Conservation (phyloP, 2,329 filamentous ascomycete genomes). For the Colletotrichum scovillei region DNA sequence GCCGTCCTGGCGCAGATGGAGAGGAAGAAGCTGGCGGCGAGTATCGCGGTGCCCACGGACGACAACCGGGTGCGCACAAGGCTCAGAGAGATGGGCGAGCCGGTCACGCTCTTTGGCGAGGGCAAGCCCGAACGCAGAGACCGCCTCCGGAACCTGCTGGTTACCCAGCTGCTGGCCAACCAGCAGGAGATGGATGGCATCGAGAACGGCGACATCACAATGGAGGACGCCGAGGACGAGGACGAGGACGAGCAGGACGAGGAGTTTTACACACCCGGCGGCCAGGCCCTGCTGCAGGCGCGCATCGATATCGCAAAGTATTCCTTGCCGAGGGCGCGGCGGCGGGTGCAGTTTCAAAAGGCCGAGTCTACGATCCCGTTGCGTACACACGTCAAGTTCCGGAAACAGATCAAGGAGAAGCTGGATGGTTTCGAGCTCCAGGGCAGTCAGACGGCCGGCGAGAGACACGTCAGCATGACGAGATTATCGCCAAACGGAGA, state of each 20-base stretch:
- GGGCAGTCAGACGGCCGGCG: constrained; percentile 91
- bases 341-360: constrained; percentile 80
- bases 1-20: constrained; percentile 90
- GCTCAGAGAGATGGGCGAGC: constrained; percentile 89
- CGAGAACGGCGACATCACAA: constrained; percentile 68
- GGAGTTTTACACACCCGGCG: constrained; percentile 94
- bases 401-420: constrained; percentile 87
- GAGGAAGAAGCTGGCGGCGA: constrained; percentile 88
- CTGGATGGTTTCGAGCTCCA: constrained; percentile 88
- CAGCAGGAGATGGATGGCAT: constrained; percentile 72
- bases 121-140: constrained; percentile 87
- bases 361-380: constrained; percentile 85
- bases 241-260: constrained; percentile 79
- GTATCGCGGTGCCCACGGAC: constrained; percentile 92
- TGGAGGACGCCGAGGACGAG: constrained; percentile 65
- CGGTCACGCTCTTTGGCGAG: constrained; percentile 94
- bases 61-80: constrained; percentile 85
- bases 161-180: constrained; percentile 76
- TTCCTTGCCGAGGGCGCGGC: constrained; percentile 84
- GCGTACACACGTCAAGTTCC: constrained; percentile 90
- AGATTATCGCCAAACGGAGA: constrained; percentile 89
- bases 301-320: constrained; percentile 84
- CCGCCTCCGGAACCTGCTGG: constrained; percentile 83
- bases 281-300: constrained; percentile 78
- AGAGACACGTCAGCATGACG: constrained; percentile 91